These are phyloP conservation scores for Cryptococcus sp. DNA, from an alignment of 1,284 basidiomycete genomes.

Conservation along the genomic window DNA sequence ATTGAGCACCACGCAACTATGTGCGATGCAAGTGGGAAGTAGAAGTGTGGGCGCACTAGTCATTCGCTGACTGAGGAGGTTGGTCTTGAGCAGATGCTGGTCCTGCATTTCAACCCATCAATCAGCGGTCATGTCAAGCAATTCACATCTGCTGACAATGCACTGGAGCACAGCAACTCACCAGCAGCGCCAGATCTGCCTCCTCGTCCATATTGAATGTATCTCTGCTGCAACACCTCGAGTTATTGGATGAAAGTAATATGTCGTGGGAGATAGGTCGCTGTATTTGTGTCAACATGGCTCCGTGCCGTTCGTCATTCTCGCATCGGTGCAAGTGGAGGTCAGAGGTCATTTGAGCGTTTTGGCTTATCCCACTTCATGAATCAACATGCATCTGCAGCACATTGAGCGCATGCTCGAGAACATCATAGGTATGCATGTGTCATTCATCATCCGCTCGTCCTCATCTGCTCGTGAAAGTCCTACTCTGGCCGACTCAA, in stretches of 20 bases:
- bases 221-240: too few relatives aligned
- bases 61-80: conserved; percentile 51
- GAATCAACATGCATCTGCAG: neutral
- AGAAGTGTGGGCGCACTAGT: conserved; percentile 33
- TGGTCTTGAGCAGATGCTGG: conserved; percentile 53
- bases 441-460: neutral
- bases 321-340: neutral
- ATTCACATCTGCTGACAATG: too few relatives aligned
- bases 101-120: conserved; percentile 30
- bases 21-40: neutral
- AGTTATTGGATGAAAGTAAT: too few relatives aligned
- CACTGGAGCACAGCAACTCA: conserved; percentile 10
- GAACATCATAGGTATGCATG: conserved; percentile 1
- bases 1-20: too few relatives aligned
- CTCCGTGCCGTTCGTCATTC: too few relatives aligned
- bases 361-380: neutral
- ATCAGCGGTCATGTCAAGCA: neutral
- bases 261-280: too few relatives aligned
- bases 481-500: neutral
- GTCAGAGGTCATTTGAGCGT: neutral
- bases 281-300: too few relatives aligned
- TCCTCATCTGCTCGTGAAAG: too few relatives aligned
- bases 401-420: neutral
- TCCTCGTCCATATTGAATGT: conserved; percentile 46
- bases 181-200: conserved; percentile 50